Evolutionary conservation across 225 moss, liverwort and hornwort species (phyloP).

Genomic region (Physcomitrellopsis africana): DNA sequence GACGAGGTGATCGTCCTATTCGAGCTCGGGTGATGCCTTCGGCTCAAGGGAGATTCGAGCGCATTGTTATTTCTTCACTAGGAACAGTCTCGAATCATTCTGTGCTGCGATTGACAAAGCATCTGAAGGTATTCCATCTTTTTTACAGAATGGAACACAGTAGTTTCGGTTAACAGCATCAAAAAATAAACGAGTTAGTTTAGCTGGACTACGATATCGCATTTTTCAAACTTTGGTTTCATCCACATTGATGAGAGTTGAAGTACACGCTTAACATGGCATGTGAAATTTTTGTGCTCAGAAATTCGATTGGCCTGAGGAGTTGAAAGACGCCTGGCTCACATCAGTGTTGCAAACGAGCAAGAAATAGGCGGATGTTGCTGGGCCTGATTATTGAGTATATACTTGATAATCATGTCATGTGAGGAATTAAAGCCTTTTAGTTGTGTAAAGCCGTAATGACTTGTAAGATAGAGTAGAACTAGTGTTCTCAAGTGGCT

Average conservation of each 20-base stretch:
- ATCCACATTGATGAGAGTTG: no score
- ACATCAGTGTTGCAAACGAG: slow-evolving; percentile 36
- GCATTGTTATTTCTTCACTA: slow-evolving; percentile 48
- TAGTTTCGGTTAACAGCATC: no score
- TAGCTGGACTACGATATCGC: not conserved
- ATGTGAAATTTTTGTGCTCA: slow-evolving; percentile 10
- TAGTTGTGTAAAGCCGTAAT: not conserved
- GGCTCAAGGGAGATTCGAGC: slow-evolving; percentile 56
- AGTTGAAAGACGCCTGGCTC: slow-evolving; percentile 46
- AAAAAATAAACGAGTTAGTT: not conserved
- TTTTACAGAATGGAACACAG: not conserved
- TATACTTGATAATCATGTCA: not conserved
- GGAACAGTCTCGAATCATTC: slow-evolving; percentile 52
- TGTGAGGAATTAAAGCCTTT: not conserved
- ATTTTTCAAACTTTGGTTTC: not conserved
- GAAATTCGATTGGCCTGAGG: slow-evolving; percentile 46
- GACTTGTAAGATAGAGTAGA: slow-evolving; percentile 1
- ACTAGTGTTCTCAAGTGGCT: not conserved
- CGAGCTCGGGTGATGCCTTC: slow-evolving; percentile 54
- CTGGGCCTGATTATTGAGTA: not conserved
- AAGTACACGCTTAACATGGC: not conserved
- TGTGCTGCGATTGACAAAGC: slow-evolving; percentile 40
- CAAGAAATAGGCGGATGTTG: slow-evolving; percentile 5
- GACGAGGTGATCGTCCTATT: slow-evolving; percentile 42
- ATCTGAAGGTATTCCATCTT: slow-evolving; percentile 47